Percentiles rank a stretch among this genome's conserved stretches.
Conservation (phyloP, 371 early-diverging fungal genomes). For the Basidiobolus meristosporus region DNA sequence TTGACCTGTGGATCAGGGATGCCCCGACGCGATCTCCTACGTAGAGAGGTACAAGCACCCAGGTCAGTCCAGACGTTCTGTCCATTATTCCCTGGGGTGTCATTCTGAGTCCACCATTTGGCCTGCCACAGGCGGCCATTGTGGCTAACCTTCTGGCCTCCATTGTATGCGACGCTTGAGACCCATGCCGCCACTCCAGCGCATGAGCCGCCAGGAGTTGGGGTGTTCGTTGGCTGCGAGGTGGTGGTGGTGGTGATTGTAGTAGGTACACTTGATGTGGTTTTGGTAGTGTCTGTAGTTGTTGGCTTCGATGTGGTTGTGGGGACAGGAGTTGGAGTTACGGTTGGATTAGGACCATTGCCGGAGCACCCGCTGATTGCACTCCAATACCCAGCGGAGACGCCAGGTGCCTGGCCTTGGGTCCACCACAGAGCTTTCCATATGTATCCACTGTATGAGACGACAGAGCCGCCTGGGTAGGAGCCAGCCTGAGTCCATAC, state of each 20-base stretch:
- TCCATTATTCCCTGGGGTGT: constrained; percentile 6
- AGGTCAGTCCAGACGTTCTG: constrained; percentile 8
- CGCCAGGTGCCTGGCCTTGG: constrained; percentile 9
- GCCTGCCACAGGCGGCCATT: constrained; percentile 12
- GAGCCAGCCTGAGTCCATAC: constrained; percentile 10
- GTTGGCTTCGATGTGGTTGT: too few relatives aligned
- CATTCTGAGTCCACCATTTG: constrained; percentile 16
- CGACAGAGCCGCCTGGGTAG: constrained; percentile 18
- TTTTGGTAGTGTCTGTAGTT: too few relatives aligned
- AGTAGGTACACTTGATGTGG: too few relatives aligned
- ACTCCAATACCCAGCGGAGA: constrained; percentile 1
- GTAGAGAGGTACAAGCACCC: constrained; percentile 8
- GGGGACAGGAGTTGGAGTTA: too few relatives aligned
- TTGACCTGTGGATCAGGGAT: too few relatives aligned
- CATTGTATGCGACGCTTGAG: constrained; percentile 12
- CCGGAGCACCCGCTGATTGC: too few relatives aligned
- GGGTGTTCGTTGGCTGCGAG: too few relatives aligned
- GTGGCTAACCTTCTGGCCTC: constrained; percentile 20
- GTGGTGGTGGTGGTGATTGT: too few relatives aligned
- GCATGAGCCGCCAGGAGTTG: constrained; percentile 1
- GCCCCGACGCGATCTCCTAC: constrained; percentile 2
- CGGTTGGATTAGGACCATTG: too few relatives aligned
- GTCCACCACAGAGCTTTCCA: constrained; percentile 17
- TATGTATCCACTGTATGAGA: constrained; percentile 15
- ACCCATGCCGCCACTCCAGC: constrained; percentile 8